Evolutionary conservation across 345 rosid genomes (phyloP), one percentile per base, ranked within the genome.

Genomic region (Carallia brachiata): DNA sequence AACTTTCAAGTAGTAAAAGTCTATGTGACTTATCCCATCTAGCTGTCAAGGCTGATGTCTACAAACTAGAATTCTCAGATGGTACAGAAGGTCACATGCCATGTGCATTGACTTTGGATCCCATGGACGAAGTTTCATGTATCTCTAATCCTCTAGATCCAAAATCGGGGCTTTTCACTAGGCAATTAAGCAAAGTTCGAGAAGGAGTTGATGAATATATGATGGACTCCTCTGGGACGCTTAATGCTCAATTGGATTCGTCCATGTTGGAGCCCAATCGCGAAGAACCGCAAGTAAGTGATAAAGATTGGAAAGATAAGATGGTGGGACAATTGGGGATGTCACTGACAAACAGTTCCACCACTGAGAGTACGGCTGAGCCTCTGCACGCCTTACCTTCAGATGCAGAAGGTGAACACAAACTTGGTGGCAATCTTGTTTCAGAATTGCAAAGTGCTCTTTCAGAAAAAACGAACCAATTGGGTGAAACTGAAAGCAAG

Each of bases 41-140:
- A 60, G 72, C 70, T 15, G 75, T 63, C n/a, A 82, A 80, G 64
- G 77, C 68, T 69, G 80, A 72, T 59, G 83, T 75, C 28, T 73
- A 78, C 64, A 86, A 89, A 82, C 80, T 74, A 23, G 83, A 85
- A 74, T 60, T 66, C 59, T 81, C 83, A n/a, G 76, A 70, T 70
- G 80, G 69, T 67, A 82, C 78, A 63, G 83, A 83, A 78, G 79
- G 73, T 62, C 84, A 76, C 62, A 72, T 83, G 73, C 84, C 81
- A 32, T 83, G 66, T 68, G 56, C 70, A 66, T 84, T 88, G 55
- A 77, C 88, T 9, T 71, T 91, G 17, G 99, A 96, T 73, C 89
- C 95, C 74, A 92, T 96, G 96, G 98, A 90, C 70, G 99, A 88
- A 79, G 90, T 90, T 73, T 96, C 98, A 7, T 92, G 97, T 76